phyloP scores from a whole-genome alignment of 129 eudicot species.

The Flaveria linearis region DNA sequence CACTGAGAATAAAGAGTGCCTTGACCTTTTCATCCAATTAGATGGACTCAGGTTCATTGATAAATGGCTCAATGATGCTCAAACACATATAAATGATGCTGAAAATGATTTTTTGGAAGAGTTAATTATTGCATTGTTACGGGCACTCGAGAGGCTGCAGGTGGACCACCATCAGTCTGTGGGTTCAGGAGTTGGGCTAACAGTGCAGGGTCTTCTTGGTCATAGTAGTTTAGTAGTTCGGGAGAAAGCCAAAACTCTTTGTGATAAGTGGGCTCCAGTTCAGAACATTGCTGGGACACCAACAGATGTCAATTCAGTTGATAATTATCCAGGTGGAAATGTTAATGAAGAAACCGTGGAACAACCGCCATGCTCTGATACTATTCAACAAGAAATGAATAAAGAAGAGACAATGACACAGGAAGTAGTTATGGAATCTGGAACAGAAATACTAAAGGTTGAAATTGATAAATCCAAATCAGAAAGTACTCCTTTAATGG shows the following conservation, averaged over 20 bases:
- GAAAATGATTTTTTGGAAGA: conserved; percentile 56
- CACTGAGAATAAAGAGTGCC: conserved; percentile 75
- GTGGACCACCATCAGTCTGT: conserved; percentile 37
- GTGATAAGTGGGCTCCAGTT: conserved; percentile 51
- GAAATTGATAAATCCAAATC: conserved; percentile 13
- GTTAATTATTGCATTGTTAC: conserved; percentile 51
- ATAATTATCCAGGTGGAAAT: conserved; percentile 18
- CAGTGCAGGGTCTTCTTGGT: conserved; percentile 53
- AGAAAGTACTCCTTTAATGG: too few species aligned
- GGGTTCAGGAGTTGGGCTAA: conserved; percentile 53
- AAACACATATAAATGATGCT: conserved; percentile 31
- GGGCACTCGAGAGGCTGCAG: conserved; percentile 56
- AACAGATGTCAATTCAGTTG: conserved; percentile 27
- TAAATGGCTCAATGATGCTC: conserved; percentile 71
- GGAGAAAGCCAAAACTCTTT: conserved; percentile 56
- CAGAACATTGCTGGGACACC: conserved; percentile 26
- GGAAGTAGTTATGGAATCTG: conserved; percentile 29
- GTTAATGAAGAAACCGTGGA: conserved; percentile 35
- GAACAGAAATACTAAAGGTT: conserved; percentile 22
- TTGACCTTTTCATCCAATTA: conserved; percentile 68
- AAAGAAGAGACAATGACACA: conserved; percentile 27
- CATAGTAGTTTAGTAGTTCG: conserved; percentile 49
- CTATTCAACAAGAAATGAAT: conserved; percentile 26
- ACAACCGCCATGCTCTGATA: conserved; percentile 5
- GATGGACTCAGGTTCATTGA: conserved; percentile 65